phyloP scores from a whole-genome alignment of 176 grass and related monocot species.

The Tillandsia fasciculata region DNA sequence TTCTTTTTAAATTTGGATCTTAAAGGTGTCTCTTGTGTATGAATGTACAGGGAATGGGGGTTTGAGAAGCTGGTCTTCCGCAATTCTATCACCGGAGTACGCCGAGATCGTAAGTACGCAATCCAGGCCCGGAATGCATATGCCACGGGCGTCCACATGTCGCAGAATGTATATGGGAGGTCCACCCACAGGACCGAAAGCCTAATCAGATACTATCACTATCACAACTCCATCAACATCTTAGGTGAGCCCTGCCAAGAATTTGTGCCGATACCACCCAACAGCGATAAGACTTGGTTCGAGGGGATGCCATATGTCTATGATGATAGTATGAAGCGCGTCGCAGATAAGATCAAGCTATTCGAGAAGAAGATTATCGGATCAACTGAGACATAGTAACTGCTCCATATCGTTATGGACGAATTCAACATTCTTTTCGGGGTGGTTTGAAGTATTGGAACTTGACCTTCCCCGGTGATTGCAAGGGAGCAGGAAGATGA shows the following conservation, averaged over 20 bases:
- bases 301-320: slow-evolving; percentile 59
- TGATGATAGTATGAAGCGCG: slow-evolving; percentile 51
- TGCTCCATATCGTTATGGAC: slow-evolving; percentile 16
- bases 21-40: not conserved
- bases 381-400: slow-evolving; percentile 22
- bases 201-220: slow-evolving; percentile 88
- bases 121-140: slow-evolving; percentile 61
- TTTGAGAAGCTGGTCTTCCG: slow-evolving; percentile 79
- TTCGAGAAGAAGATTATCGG: slow-evolving; percentile 60
- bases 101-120: slow-evolving; percentile 82
- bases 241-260: slow-evolving; percentile 66
- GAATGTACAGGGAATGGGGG: slow-evolving; percentile 59
- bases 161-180: slow-evolving; percentile 50
- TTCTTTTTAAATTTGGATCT: not conserved
- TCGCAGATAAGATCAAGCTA: slow-evolving; percentile 27
- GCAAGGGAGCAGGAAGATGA: not conserved
- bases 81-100: slow-evolving; percentile 45
- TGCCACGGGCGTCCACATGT: slow-evolving; percentile 79
- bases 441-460: not conserved
- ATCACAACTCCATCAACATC: slow-evolving; percentile 76
- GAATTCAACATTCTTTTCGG: slow-evolving; percentile 27
- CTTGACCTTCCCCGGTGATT: not conserved
- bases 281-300: slow-evolving; percentile 37
- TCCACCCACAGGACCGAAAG: slow-evolving; percentile 62
- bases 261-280: slow-evolving; percentile 27